Base-by-base conservation (phyloP, 805 yeast genomes). In the Debaryomyces castellii region DNA sequence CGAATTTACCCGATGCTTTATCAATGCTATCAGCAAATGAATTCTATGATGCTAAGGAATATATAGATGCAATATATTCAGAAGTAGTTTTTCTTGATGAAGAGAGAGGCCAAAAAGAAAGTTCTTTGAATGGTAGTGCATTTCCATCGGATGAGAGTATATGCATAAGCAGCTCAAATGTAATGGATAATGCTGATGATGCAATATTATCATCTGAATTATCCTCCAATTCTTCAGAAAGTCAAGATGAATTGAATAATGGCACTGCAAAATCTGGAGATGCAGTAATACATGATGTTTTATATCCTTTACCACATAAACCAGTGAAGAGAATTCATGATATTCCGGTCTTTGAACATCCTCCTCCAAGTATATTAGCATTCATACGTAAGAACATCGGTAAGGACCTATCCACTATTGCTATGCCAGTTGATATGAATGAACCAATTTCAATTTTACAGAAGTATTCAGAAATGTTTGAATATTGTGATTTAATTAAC, bases 341-440 rank as follows among this genome's bases (percentile, higher is more conserved):
- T 47, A 73, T 91, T 12, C 76, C 74, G 3, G 70, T 71, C n/a
- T 77, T 88, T 43, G 71, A 68, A 0, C 76, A 82, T 27, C 69
- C 81, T 0, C 98, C 98, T 2, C 97, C 97, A 9, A 85, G 94
- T 51, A 64, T 92, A 28, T 69, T 92, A 45, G 78, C 89, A 1
- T 81, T 90, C 55, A 74, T 94, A 41, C 77, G 96, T 47, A 91
- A 91, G 63, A 90, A 89, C 54, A 94, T 92, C 9, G 97, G 97
- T 17, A 92, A 91, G 59, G 98, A 92, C 63, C 63, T 94, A 46
- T 76, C 90, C 0, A 76, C 89, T 1, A 78, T 91, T 38, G 83
- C 96, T 0, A 90, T 92, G 91, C 99, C 99, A 1, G 96, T 94
- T 6, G 83, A 94, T 1, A 79, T 90, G 44, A 94, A 94, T 67